Conservation (phyloP, 1,284 basidiomycete genomes). For the Heimioporus retisporus region DNA sequence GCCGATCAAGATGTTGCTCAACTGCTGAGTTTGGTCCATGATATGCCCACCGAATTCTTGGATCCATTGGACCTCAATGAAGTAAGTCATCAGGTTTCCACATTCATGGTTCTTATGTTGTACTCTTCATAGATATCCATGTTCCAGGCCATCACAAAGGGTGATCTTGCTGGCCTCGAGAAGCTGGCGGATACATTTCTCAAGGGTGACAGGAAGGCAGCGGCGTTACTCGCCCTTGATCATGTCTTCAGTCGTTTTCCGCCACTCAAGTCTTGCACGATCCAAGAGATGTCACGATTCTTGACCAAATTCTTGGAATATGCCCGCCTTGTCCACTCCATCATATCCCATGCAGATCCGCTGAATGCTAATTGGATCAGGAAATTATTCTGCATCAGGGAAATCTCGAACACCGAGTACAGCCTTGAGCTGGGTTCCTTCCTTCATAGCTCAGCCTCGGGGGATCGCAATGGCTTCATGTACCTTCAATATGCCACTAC, state of each 20-base stretch:
- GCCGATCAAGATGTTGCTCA: conserved; percentile 9
- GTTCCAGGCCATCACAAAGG: conserved; percentile 33
- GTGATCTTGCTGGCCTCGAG: conserved; percentile 20
- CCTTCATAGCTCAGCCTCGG: conserved; percentile 26
- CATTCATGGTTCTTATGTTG: too few species aligned
- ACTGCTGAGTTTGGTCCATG: conserved; percentile 29
- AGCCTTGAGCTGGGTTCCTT: conserved; percentile 39
- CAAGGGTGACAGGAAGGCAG: conserved; percentile 1
- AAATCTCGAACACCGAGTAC: conserved; percentile 39
- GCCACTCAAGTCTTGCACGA: conserved; percentile 18
- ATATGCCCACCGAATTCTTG: conserved; percentile 26
- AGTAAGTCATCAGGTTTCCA: conserved; percentile 14
- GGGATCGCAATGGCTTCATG: conserved; percentile 12
- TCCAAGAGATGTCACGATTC: conserved; percentile 40
- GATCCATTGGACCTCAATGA: conserved; percentile 29
- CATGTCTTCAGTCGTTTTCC: conserved; percentile 33
- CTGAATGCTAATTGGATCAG: conserved; percentile 34
- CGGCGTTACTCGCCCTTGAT: conserved; percentile 39
- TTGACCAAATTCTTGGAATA: conserved; percentile 52
- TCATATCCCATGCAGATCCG: conserved; percentile 42
- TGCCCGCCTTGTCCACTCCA: conserved; percentile 42
- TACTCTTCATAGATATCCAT: conserved; percentile 31
- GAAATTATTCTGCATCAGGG: conserved; percentile 52
- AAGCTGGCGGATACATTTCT: conserved; percentile 24
- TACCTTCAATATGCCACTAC: conserved; percentile 1